phyloP scores from a whole-genome alignment of 768 basidiomycete species.

The Boletellus ananiceps region DNA sequence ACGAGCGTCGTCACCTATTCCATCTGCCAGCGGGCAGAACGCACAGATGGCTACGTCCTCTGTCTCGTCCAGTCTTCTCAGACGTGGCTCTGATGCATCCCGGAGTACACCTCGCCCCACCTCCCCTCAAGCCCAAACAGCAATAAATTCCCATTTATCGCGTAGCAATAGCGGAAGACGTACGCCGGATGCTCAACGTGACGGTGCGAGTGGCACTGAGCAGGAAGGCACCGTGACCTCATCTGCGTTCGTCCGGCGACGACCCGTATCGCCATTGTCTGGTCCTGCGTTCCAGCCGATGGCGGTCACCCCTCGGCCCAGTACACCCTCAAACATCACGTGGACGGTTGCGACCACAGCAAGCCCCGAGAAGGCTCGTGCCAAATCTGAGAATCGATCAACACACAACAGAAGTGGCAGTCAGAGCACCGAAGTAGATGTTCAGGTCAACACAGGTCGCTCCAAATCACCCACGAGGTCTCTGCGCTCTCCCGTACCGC shows the following conservation, averaged over 20 bases:
- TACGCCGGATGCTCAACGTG: constrained; percentile 53
- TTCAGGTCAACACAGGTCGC: constrained; percentile 27
- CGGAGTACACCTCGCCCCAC: constrained; percentile 44
- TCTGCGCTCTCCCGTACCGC: constrained; percentile 50
- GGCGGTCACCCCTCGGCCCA: constrained; percentile 45
- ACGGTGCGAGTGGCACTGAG: constrained; percentile 32
- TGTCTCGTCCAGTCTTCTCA: constrained; percentile 36
- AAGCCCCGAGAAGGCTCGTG: constrained; percentile 30
- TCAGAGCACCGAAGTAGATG: constrained; percentile 40
- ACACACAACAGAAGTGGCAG: constrained; percentile 57
- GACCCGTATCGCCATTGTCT: constrained; percentile 72
- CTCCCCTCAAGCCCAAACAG: constrained; percentile 40
- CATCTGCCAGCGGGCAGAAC: constrained; percentile 32
- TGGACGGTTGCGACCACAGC: constrained; percentile 48
- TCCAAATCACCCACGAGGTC: constrained; percentile 45
- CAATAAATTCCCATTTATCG: constrained; percentile 45
- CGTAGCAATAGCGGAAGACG: constrained; percentile 61
- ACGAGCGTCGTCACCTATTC: constrained; percentile 66
- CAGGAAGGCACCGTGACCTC: constrained; percentile 46
- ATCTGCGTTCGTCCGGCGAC: constrained; percentile 50
- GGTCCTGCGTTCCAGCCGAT: constrained; percentile 57
- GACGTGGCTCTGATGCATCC: constrained; percentile 57
- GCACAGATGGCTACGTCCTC: constrained; percentile 34
- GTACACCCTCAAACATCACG: constrained; percentile 72
- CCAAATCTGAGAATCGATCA: constrained; percentile 27